Base-by-base conservation (phyloP, 164 flowering plant genomes). In the Magnolia officinalis region DNA sequence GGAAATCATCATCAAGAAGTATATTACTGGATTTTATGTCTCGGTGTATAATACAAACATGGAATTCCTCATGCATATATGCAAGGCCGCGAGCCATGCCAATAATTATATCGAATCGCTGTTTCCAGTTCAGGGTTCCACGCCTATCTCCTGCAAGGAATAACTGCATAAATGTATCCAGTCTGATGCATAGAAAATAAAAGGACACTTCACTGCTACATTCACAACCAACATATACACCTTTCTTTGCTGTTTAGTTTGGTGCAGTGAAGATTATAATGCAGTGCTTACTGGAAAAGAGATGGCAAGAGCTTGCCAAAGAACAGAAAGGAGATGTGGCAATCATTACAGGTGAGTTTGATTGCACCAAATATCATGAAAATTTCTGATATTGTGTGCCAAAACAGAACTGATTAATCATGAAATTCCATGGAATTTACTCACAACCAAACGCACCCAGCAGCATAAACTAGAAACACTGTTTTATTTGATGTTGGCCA, bases 31-130 rank as follows among this genome's bases (percentile, higher is more conserved):
- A 76, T 65, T 89, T 89, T 51, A 90, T 87, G 64, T 89, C 92
- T 69, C 91, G 81, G 20, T 90, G 93, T 65, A 88, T 87, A 31
- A 90, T 87, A 63, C 86, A 69, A 0, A 84, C 86, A 77, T 87
- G 89, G 74, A 83, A 90, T 55, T 90, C 86, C n/a, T 90, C 90
- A 50, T 87, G 91, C 24, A 90, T 75, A 80, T 90, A 88, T 9
- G 90, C 86, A 26, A 90, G 86, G 1, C 90, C 93, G 26, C 86
- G 78, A 6, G 93, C 91, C 66, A 78, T 82, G 68, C 91, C 91
- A 11, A 86, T 65, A 7, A 90, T 85, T 72, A 90, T 87, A 64
- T 85, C 82, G 78, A 77, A 79, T 63, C 91, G 77, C 71, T 85
- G 86, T 78, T 81, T 86, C 92, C 92, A 89, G 73, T 75, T 84